phyloP scores from a whole-genome alignment of 345 rosid genomes.

The Eucalyptus pauciflora region DNA sequence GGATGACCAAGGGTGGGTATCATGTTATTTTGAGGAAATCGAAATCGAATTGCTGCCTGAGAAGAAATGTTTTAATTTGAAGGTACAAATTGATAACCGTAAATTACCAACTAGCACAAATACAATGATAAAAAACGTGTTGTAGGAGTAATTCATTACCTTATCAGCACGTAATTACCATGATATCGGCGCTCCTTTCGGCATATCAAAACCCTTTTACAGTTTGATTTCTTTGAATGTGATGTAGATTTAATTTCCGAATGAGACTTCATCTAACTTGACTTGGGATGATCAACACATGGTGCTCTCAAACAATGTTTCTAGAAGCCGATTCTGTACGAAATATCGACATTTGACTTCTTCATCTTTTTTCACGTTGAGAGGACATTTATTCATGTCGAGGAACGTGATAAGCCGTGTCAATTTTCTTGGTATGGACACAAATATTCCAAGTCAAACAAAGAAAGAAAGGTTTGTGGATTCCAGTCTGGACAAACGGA shows the following conservation, averaged over 20 bases:
- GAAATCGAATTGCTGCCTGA: neutral
- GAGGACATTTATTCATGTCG: neutral
- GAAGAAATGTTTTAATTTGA: neutral
- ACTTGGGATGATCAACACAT: neutral
- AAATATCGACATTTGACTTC: neutral
- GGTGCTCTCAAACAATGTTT: neutral
- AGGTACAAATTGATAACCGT: neutral
- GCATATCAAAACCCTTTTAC: neutral
- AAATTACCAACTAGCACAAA: neutral
- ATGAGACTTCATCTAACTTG: neutral
- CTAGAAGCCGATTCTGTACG: neutral
- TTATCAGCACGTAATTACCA: neutral
- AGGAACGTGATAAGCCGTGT: neutral
- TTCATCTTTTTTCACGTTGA: neutral
- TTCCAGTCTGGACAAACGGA: neutral
- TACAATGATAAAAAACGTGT: neutral
- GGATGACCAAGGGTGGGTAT: neutral
- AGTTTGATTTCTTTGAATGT: neutral
- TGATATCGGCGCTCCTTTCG: rapidly evolving
- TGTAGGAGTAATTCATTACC: neutral
- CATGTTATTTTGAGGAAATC: neutral
- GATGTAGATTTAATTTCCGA: neutral
- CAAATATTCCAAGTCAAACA: neutral
- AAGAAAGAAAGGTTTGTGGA: neutral
- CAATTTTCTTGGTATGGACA: neutral